Percentiles rank a stretch among this genome's conserved stretches.
These are phyloP conservation scores for Scutellaria barbata DNA, from an alignment of 257 asterid genomes.

Conservation along the genomic window DNA sequence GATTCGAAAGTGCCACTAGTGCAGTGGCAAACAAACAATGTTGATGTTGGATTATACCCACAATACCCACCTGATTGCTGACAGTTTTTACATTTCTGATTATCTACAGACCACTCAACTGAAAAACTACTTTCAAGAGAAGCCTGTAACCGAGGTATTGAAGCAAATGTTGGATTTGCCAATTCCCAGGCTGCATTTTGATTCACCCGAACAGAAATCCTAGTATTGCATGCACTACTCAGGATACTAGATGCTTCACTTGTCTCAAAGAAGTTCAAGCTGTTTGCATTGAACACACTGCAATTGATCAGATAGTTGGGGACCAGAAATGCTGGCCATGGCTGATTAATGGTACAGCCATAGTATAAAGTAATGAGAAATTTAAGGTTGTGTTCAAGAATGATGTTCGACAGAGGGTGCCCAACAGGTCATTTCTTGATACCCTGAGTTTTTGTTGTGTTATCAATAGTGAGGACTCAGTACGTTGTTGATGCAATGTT, in stretches of 20 bases:
- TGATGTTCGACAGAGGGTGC: constrained; percentile 26
- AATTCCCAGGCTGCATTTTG: not conserved
- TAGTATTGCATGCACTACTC: constrained; percentile 22
- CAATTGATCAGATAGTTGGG: constrained; percentile 9
- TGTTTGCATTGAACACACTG: not conserved
- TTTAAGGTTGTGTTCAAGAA: constrained; percentile 37
- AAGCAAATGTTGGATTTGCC: not conserved
- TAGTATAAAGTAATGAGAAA: constrained; percentile 43
- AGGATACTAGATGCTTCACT: no score
- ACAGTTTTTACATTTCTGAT: constrained; percentile 37
- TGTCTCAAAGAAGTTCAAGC: constrained; percentile 6
- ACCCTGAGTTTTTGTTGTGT: not conserved
- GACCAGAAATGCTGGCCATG: not conserved
- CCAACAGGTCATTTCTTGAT: constrained; percentile 51
- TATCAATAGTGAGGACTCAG: constrained; percentile 25
- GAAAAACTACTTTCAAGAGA: constrained; percentile 47
- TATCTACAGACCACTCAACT: constrained; percentile 46
- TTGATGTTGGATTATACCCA: constrained; percentile 35
- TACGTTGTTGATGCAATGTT: constrained; percentile 31
- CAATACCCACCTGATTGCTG: constrained; percentile 45
- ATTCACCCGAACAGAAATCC: constrained; percentile 43
- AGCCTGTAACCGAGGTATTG: not conserved
- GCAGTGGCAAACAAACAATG: constrained; percentile 45
- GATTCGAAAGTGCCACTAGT: not conserved
- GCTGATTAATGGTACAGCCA: constrained; percentile 14